These are phyloP conservation scores for Dendrobium huoshanense DNA, from an alignment of 106 monocot genomes.

Conservation along the genomic window DNA sequence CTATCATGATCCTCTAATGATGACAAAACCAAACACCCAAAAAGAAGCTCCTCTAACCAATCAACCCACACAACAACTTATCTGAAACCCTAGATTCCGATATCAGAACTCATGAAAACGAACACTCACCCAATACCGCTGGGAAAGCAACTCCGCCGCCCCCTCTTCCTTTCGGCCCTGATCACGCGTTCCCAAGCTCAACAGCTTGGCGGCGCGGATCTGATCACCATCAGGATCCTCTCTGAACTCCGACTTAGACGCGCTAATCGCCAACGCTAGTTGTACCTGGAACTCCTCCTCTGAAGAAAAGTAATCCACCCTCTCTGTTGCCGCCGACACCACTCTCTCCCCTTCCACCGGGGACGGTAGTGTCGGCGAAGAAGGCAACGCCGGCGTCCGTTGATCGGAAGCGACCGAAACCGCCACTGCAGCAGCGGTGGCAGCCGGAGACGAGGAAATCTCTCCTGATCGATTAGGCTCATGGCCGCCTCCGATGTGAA, in stretches of 20 bases:
- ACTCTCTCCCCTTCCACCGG: neutral
- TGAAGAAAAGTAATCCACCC: constrained; percentile 57
- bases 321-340: constrained; percentile 13
- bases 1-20: neutral
- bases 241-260: constrained; percentile 65
- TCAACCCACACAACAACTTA: neutral
- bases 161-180: constrained; percentile 26
- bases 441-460: neutral
- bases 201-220: constrained; percentile 44
- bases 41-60: neutral
- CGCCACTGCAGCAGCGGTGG: neutral
- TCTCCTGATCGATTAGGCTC: constrained; percentile 8
- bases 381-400: neutral
- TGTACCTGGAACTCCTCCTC: constrained; percentile 99
- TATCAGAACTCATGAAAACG: neutral
- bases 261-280: constrained; percentile 89
- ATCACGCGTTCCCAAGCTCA: constrained; percentile 21
- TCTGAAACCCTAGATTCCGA: neutral
- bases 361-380: neutral
- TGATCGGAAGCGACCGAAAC: constrained; percentile 4
- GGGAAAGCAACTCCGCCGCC: constrained; percentile 17
- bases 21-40: neutral
- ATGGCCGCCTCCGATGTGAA: constrained; percentile 12
- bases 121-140: constrained; percentile 27
- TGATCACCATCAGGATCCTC: constrained; percentile 70